Conservation (phyloP, 208 protist genomes). For the Trichomonas vaginalis region DNA sequence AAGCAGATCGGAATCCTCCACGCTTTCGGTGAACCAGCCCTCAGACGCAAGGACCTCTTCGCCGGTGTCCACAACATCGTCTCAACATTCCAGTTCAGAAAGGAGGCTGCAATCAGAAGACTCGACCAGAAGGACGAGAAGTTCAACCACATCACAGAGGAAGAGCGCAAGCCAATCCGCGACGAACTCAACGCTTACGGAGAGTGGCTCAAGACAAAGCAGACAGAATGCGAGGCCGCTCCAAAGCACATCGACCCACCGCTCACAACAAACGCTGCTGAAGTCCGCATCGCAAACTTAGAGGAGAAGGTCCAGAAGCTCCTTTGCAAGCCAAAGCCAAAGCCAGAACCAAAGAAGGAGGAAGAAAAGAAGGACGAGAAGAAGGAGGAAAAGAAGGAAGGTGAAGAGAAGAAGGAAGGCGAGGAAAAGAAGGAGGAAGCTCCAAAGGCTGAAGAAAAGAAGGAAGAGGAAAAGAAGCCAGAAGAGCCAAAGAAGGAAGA, state of each 20-base stretch:
- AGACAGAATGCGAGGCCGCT: not conserved
- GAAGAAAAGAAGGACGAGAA: constrained; percentile 10
- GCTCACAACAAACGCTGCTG: not conserved
- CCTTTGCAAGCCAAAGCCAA: not conserved
- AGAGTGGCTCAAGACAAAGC: not conserved
- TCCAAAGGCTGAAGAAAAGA: not conserved
- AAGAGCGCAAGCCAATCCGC: not conserved
- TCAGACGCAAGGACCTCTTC: not conserved
- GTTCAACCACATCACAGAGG: not conserved
- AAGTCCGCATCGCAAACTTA: not conserved
- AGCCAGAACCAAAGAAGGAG: not conserved
- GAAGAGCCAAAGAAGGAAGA: not conserved
- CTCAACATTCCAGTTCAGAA: not conserved
- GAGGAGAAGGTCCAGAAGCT: not conserved
- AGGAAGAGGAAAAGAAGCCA: not conserved
- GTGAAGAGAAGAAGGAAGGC: not conserved
- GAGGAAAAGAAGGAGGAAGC: not conserved
- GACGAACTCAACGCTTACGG: not conserved
- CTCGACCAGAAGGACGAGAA: not conserved
- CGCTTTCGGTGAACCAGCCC: not conserved
- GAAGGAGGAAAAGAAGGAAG: not conserved
- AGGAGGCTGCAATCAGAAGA: not conserved
- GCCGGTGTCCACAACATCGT: not conserved
- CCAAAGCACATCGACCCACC: not conserved
- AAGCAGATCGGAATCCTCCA: not conserved